Base-by-base conservation (phyloP, 208 protist species). In the Leishmania gerbilli region DNA sequence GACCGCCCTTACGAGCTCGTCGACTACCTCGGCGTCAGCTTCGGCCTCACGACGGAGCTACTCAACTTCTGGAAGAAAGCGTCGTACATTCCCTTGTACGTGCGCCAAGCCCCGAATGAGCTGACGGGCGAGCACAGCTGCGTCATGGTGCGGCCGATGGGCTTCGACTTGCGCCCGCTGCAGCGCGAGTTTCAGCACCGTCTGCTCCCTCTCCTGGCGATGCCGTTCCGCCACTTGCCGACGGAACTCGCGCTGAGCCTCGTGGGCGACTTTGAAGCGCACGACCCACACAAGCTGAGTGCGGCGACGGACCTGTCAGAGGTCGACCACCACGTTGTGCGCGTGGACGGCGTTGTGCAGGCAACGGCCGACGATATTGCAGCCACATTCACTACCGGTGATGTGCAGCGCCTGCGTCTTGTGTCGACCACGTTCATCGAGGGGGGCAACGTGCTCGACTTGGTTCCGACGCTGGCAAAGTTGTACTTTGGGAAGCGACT, bases 101-200 rank as follows among this genome's bases (percentile, higher is more conserved):
- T 99, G 67, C 92, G 98, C 7, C 95, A 98, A 80, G 90, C 87
- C 17, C 68, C 92, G 21, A 99, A 99, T 85, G 99, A 99, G 76
- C 87, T 99, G 34, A 99, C 99, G 19, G 99, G 99, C 7, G 99
- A 99, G 93, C 98, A 99, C 90, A 99, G 99, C 62, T 99, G 96
- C 75, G 99, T 99, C 62, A 99, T 99, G 98, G 83, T 99, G 49
- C 87, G 83, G 31, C 88, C 93, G 8, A 88, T 97, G 76, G 94
- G 89, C 67, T 91, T 95, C 77, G 88, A 94, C 58, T 51, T 97
- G 21, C 42, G 76, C 24, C 80, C 91, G 17, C 88, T 97, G 13
- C 85, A 92, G 40, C 72, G 76, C 65, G 98, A 99, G 89, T 99
- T 99, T 83, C 90, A 88, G 69, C 91, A 89, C 42, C 93, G 99